Base-by-base conservation (phyloP, 2,329 filamentous ascomycete genomes). In the Aspergillus floridensis region DNA sequence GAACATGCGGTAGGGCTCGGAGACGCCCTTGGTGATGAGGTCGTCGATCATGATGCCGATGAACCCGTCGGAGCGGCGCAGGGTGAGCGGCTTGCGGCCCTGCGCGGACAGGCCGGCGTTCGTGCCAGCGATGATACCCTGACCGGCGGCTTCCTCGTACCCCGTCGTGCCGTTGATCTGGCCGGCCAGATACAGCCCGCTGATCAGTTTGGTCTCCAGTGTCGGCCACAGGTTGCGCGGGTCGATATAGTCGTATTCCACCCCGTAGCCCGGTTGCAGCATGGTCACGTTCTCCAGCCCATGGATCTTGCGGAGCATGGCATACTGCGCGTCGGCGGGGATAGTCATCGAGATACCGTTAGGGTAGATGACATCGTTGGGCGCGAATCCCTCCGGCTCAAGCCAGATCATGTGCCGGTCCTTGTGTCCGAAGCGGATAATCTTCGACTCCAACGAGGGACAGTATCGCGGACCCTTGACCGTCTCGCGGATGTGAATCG, bases 31-130 rank as follows among this genome's bases (percentile, higher is more conserved):
- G 22, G 93, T 98, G 71, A 96, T 88, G 41, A 99, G 86, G 73
- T 99, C 95, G 76, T 99, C 95, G 69, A 99, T 93, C 92, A 99
- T 96, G 77, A 99, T 90, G 66, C 95, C 95, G 70, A 99, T 98
- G 75, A 97, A 99, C 12, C 92, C 92, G 74, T 99, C 93, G 1
- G 90, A 88, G 64, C 95, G 85, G 7, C 88, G 88, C 31, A 99
- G 79, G 0, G 84, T 84, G 61, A 96, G 81, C 0, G 87, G 83
- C 1, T 81, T 74, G 59, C 89, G 86, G 1, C 84, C 84, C 61
- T 86, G 83, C 0, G 93, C 86, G 1, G 88, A 84, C n/a, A 95
- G 84, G 2, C 93, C 95, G 1, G 95, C 95, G 71, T 99, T 99
- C 69, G 93, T 93, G 32, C 95, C 95, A 0, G 95, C 95, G 14